Conservation (phyloP, 2,329 filamentous ascomycete genomes). For the Colletotrichum melonis region DNA sequence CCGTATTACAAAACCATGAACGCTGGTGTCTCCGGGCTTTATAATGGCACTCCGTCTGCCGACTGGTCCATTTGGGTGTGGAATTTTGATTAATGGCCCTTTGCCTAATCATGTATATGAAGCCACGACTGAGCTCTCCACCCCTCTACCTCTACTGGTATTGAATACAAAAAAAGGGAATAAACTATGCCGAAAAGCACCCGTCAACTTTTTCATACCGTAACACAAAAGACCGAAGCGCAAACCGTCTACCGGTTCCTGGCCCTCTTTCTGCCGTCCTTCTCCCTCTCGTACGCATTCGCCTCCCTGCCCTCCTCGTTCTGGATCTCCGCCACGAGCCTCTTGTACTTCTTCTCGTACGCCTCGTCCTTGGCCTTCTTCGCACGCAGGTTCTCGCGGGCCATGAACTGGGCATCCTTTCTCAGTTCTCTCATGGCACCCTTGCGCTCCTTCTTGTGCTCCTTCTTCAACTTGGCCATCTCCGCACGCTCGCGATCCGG, state of each 20-base stretch:
- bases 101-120: neutral
- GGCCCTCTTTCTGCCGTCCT: slow-evolving; percentile 76
- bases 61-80: neutral
- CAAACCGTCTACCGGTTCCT: slow-evolving; percentile 46
- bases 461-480: slow-evolving; percentile 83
- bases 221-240: neutral
- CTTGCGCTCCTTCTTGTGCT: slow-evolving; percentile 96
- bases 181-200: slow-evolving; percentile 18
- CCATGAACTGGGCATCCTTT: slow-evolving; percentile 95
- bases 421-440: slow-evolving; percentile 92
- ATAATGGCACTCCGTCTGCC: neutral
- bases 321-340: slow-evolving; percentile 93
- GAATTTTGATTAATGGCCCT: neutral
- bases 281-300: slow-evolving; percentile 92
- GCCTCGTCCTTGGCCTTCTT: slow-evolving; percentile 94
- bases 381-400: slow-evolving; percentile 86
- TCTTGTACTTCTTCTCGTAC: slow-evolving; percentile 97
- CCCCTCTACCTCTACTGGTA: slow-evolving; percentile 17
- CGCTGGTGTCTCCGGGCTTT: neutral
- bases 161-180: slow-evolving; percentile 30
- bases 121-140: neutral
- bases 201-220: slow-evolving; percentile 21
- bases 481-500: slow-evolving; percentile 91
- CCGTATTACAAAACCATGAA: neutral
- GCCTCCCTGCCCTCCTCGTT: slow-evolving; percentile 88